Base-by-base conservation (phyloP, 2,329 filamentous ascomycete species). In the Pseudogymnoascus sp. region DNA sequence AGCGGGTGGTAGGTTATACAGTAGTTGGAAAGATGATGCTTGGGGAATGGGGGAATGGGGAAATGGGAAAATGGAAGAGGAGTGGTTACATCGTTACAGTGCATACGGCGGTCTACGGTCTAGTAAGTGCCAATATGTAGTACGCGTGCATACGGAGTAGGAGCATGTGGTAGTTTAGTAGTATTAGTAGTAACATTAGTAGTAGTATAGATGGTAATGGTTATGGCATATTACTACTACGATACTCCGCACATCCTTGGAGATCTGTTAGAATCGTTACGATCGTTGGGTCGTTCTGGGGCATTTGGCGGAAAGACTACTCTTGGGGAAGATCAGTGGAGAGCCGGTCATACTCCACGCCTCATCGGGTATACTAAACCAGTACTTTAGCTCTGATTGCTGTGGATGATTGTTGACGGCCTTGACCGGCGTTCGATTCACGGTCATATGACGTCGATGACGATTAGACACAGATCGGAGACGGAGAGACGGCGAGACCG, bases 391-490 rank as follows among this genome's bases (percentile, higher is more conserved):
- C 4, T 11, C 40, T 44, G 17, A 53, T 53, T 15, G 47, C 23
- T 57, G 5, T 50, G 44, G 44, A 26, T 42, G 38, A n/a, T 44
- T 50, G 28, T 33, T 57, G 28, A 57, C 23, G 44, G 44, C 23
- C 26, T 19, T 31, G 47, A 33, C 28, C 28, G 50, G 50, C 28
- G 28, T 35, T 19, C 10, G 50, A 57, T 57, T n/a, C 28, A 57
- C 15, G 17, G 28, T 57, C 50, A 57, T n/a, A 57, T 57, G 50
- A 57, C 50, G 50, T 57, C 50, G 50, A 57, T 57, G 50, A 57
- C 50, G 50, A 57, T 33, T 57, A 57, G 50, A 57, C 28, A 35
- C 28, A 21, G 28, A 57, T 57, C 28, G 31, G 47, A 53, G 15
- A 53, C 47, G 26, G 47, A 10, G 31, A 33, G 31, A 33, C 31